Base-by-base conservation (phyloP, 305 asterid species). In the Galium porrigens region DNA sequence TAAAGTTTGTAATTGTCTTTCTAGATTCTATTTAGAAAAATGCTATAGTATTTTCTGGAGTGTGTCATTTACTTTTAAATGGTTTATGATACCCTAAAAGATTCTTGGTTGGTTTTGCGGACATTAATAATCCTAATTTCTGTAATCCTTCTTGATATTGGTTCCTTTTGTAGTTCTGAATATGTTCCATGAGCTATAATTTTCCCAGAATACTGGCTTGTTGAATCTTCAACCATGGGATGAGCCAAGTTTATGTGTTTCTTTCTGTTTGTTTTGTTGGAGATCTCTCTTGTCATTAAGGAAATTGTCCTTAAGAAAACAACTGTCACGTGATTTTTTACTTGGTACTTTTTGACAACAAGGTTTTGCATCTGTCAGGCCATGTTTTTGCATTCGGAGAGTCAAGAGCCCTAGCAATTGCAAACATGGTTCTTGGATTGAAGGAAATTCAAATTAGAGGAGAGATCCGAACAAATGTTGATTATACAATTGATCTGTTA, bases 401-500 rank as follows among this genome's bases (percentile, higher is more conserved):
- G 76, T 92, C 99, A 64, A 89, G 99, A 78, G 84, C 92, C 67
- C 67, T 92, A 79, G 99, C 99, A 62, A 92, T 92, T 49, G 96
- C 99, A 70, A 92, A 92, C 76, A 92, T 92, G 99, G 99, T 87
- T 72, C 97, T 92, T 77, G 99, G 99, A 69, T 90, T 92, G 68
- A 89, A 92, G 84, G 99, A 92, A 78, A 87, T 92, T 73, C 99
- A 92, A 76, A 92, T 92, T 69, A 86, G 99, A 78, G 99, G 99
- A 72, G 97, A 89, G 85, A 92, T 89, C 41, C 97, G 91, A 44
- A 89, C 99, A 53, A 92, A 89, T 82, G 99, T 89, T 51, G 99
- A 92, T 82, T 92, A 92, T 77, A 87, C 99, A 25, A 86, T 92
- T 75, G 99, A 92, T 85, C 95, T 92, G 48, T 86, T 92, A 79